Evolutionary conservation across 2,329 filamentous ascomycete genomes (phyloP).

Genomic region (Aureobasidium sp.): DNA sequence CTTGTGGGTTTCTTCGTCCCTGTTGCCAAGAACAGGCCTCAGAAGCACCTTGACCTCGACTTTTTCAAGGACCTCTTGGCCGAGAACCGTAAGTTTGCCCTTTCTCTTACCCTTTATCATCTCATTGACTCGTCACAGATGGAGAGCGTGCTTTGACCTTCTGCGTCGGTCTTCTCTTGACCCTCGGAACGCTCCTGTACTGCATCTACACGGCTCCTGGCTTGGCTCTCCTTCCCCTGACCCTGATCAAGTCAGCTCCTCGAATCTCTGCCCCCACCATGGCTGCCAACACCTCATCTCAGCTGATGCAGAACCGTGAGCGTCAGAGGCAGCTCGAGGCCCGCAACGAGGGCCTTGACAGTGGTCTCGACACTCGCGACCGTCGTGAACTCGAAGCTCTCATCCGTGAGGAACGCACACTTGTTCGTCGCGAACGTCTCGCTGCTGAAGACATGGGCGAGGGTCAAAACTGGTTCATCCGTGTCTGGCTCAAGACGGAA

Average conservation of each 20-base stretch:
- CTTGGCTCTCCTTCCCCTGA: constrained; percentile 78
- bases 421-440: constrained; percentile 80
- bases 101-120: background rate
- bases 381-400: constrained; percentile 80
- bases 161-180: constrained; percentile 77
- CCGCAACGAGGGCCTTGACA: constrained; percentile 66
- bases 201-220: constrained; percentile 82
- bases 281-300: constrained; percentile 65
- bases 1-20: constrained; percentile 91
- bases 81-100: constrained; percentile 57
- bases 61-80: constrained; percentile 80
- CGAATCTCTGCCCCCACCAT: constrained; percentile 74
- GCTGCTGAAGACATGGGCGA: constrained; percentile 74
- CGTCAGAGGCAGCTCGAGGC: constrained; percentile 85
- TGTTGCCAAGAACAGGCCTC: constrained; percentile 55
- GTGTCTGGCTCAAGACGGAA: constrained; percentile 68
- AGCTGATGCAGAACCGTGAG: constrained; percentile 80
- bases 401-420: constrained; percentile 80
- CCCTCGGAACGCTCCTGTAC: constrained; percentile 77
- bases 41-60: constrained; percentile 69
- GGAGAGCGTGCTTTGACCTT: constrained; percentile 91
- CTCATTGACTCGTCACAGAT: constrained; percentile 36
- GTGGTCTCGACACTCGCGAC: constrained; percentile 73
- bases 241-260: constrained; percentile 85
- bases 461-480: constrained; percentile 64